Base-by-base conservation (phyloP, 2,329 filamentous ascomycete genomes). In the Sclerotinia glacialis region DNA sequence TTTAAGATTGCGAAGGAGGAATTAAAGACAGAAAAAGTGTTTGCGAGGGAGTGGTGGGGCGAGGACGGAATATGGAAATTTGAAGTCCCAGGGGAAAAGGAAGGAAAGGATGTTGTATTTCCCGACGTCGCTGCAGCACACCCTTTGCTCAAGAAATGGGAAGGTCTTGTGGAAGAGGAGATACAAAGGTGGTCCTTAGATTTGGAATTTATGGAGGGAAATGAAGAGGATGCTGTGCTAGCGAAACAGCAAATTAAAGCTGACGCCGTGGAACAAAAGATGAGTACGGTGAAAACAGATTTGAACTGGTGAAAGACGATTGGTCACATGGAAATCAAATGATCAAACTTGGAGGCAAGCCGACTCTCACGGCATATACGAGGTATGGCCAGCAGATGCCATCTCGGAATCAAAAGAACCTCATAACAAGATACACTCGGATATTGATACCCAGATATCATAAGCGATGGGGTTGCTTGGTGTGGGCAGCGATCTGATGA, bases 31-130 rank as follows among this genome's bases (percentile, higher is more conserved):
- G 80, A 84, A 72, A 80, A 79, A 54, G 79, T 96, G 37, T 91
- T 94, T 76, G 84, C 82, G 1, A 74, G 79, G 26, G 80, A 85
- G n/a, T 92, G 84, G 77, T 91, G 91, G 81, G 84, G 84, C 4
- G 78, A 83, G 14, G 89, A 92, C 74, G 91, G 90, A 0, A 85
- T 87, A 49, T 93, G 89, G 89, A 86, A 79, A 72, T 94, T 85
- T 76, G 78, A 83, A 0, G 83, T 90, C 40, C 74, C 77, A 23
- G 78, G 78, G 5, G 72, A 74, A 55, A 76, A 74, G 16, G 77
- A 75, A 6, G 76, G 72, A 9, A 78, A 75, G 0, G 82, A 83
- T 9, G 77, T 84, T 1, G 77, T 86, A 4, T 88, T 90, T 71
- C 76, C 80, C 47, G 83, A 89, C 74, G 84, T 93, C 55, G 89